Conservation (phyloP, 805 yeast genomes). For the Wickerhamomyces chaumierensis region DNA sequence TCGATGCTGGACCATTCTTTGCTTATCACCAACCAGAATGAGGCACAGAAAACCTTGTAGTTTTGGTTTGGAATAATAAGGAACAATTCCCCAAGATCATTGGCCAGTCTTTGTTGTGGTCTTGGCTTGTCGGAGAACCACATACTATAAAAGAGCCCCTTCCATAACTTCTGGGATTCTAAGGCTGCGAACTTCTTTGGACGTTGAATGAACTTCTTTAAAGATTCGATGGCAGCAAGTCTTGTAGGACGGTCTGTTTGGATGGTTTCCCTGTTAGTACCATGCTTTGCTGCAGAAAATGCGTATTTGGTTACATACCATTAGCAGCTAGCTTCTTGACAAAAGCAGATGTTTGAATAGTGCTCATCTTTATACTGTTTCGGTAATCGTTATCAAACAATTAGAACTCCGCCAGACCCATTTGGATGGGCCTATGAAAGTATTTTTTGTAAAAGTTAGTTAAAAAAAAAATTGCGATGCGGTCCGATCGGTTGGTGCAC, state of each 20-base stretch:
- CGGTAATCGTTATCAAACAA: no score
- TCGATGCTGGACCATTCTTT: conserved; percentile 82
- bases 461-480: not conserved
- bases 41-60: conserved; percentile 43
- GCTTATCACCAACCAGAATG: conserved; percentile 73
- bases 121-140: conserved; percentile 94
- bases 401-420: no score
- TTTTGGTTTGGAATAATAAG: conserved; percentile 29
- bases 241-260: conserved; percentile 51
- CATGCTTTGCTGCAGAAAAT: no score
- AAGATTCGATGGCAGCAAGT: conserved; percentile 57
- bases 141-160: conserved; percentile 90
- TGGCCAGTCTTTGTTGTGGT: conserved; percentile 81
- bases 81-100: conserved; percentile 50
- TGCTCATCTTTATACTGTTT: conserved; percentile 7
- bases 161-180: conserved; percentile 74
- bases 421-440: no score
- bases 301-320: conserved; percentile 23
- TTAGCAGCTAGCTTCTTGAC: conserved; percentile 81
- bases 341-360: conserved; percentile 35
- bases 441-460: no score
- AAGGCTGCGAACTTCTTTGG: conserved; percentile 26
- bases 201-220: conserved; percentile 44
- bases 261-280: conserved; percentile 6
- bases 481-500: not conserved